These are phyloP conservation scores for Rubus idaeus DNA, from an alignment of 306 rosid genomes.

Conservation along the genomic window DNA sequence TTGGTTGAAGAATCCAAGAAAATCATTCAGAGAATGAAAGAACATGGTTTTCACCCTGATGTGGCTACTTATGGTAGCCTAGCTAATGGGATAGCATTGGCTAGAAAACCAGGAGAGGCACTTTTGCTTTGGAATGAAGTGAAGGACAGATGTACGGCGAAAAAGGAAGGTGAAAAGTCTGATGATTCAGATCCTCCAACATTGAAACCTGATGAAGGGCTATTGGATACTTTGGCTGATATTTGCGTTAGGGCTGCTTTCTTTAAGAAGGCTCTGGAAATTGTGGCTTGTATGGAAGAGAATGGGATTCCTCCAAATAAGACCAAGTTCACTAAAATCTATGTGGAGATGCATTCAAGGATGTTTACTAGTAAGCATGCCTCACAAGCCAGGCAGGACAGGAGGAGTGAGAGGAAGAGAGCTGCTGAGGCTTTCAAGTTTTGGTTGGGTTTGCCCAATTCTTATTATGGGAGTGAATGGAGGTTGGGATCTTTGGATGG, in stretches of 20 bases:
- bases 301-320: slow-evolving; percentile 87
- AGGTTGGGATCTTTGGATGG: slow-evolving; percentile 70
- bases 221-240: slow-evolving; percentile 86
- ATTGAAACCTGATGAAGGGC: slow-evolving; percentile 87
- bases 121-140: slow-evolving; percentile 93
- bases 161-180: slow-evolving; percentile 30
- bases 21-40: slow-evolving; percentile 75
- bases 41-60: slow-evolving; percentile 66
- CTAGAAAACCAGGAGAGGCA: slow-evolving; percentile 95
- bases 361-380: slow-evolving; percentile 99
- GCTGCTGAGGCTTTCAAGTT: slow-evolving; percentile 99
- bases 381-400: slow-evolving; percentile 84
- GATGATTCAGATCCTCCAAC: slow-evolving; percentile 51
- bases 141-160: slow-evolving; percentile 69
- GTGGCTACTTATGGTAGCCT: slow-evolving; percentile 86
- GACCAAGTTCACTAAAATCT: slow-evolving; percentile 85
- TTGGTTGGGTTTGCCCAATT: slow-evolving; percentile 95
- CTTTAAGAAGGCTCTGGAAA: slow-evolving; percentile 85
- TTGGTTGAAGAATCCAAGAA: slow-evolving; percentile 77
- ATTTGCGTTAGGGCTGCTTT: slow-evolving; percentile 95
- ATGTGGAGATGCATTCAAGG: slow-evolving; percentile 99
- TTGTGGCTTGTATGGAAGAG: slow-evolving; percentile 99
- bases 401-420: slow-evolving; percentile 85
- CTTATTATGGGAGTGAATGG: slow-evolving; percentile 98
- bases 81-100: slow-evolving; percentile 77